Percentiles rank a stretch among this genome's conserved stretches.
These are phyloP conservation scores for Colletotrichum costaricense DNA, from an alignment of 2,329 filamentous ascomycete species.

Conservation along the genomic window DNA sequence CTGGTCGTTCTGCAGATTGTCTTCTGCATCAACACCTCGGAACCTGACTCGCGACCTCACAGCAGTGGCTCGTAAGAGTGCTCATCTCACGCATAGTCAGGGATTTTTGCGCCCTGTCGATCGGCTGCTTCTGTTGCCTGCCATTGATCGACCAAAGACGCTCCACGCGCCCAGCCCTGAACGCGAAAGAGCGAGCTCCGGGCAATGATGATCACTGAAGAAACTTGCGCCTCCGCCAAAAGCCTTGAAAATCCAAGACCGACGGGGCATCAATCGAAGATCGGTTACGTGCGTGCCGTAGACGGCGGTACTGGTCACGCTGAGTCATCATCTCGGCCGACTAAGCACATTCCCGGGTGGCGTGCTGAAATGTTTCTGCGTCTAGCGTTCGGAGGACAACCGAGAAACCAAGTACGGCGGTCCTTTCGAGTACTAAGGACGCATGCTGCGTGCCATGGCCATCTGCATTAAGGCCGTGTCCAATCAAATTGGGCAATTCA, in stretches of 20 bases:
- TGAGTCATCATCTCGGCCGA: background rate
- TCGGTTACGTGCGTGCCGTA: background rate
- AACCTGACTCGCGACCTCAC: slow-evolving; percentile 16
- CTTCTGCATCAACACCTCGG: background rate
- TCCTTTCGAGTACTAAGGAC: background rate
- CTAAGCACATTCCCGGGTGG: background rate
- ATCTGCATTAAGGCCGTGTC: background rate
- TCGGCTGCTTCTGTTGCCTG: slow-evolving; percentile 16
- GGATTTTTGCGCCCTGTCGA: slow-evolving; percentile 32
- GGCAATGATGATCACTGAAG: slow-evolving; percentile 11
- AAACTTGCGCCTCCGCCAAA: slow-evolving; percentile 8
- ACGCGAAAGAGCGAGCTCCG: slow-evolving; percentile 15
- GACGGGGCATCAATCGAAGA: background rate
- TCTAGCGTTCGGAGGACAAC: background rate
- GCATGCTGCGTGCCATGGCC: background rate
- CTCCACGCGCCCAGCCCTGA: slow-evolving; percentile 13
- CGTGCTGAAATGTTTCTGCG: background rate
- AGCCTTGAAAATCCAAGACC: background rate
- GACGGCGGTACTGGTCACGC: background rate
- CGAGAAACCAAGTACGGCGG: background rate
- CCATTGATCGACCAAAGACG: slow-evolving; percentile 26
- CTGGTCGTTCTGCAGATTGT: background rate
- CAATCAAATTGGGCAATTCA: background rate
- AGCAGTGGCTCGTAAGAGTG: background rate
- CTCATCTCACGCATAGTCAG: slow-evolving; percentile 9